phyloP scores from a whole-genome alignment of 2,329 filamentous ascomycete genomes.

The Plectosphaerella sp. region DNA sequence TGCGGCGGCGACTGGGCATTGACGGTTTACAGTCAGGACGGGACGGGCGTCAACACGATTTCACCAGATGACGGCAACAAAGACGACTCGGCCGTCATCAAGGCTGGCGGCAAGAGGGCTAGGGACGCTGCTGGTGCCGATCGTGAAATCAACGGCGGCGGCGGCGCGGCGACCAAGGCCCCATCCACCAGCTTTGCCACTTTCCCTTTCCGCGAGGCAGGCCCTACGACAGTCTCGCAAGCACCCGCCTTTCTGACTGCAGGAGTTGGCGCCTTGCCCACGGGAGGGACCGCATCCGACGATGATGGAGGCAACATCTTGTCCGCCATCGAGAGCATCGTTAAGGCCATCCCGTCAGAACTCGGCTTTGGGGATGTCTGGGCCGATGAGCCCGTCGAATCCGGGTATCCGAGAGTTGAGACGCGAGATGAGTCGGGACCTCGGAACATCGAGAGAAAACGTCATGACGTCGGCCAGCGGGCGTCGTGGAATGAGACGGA shows the following conservation, averaged over 20 bases:
- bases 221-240: neutral
- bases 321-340: conserved; percentile 8
- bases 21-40: conserved; percentile 11
- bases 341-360: neutral
- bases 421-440: too few species aligned
- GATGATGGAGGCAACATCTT: conserved; percentile 2
- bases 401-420: too few species aligned
- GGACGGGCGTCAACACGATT: conserved; percentile 4
- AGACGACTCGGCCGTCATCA: neutral
- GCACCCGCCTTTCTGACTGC: neutral
- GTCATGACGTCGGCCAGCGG: too few species aligned
- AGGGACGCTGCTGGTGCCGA: neutral
- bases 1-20: conserved; percentile 12
- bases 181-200: neutral
- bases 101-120: neutral
- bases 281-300: neutral
- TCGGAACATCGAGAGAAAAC: too few species aligned
- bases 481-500: too few species aligned
- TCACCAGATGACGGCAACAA: conserved; percentile 4
- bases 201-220: neutral
- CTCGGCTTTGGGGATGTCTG: neutral
- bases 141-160: neutral
- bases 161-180: neutral
- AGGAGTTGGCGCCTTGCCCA: neutral
- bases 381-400: neutral